Percentiles rank a stretch among this genome's conserved stretches.
phyloP scores from a whole-genome alignment of 306 rosid species.

The Cicer arietinum region DNA sequence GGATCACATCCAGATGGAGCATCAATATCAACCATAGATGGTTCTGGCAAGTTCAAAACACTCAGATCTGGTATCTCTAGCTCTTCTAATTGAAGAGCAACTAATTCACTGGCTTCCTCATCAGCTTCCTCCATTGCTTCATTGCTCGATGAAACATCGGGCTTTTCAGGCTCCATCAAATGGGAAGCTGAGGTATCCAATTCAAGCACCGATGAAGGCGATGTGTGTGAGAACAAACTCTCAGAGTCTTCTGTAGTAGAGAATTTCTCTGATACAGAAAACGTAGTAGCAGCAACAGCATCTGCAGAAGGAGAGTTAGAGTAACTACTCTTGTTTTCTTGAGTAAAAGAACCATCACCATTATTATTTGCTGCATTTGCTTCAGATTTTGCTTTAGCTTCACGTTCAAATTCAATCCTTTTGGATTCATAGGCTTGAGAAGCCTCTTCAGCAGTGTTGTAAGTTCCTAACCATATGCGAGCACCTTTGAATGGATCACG shows the following conservation, averaged over 20 bases:
- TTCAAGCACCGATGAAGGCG: constrained; percentile 72
- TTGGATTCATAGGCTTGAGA: constrained; percentile 67
- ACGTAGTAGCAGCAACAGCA: background rate
- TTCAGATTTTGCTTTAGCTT: constrained; percentile 29
- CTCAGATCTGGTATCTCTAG: constrained; percentile 63
- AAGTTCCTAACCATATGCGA: constrained; percentile 93
- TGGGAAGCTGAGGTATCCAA: constrained; percentile 57
- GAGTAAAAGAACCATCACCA: background rate
- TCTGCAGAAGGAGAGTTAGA: constrained; percentile 1
- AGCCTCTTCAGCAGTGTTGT: constrained; percentile 77
- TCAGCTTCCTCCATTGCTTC: too few species aligned
- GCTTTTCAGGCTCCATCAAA: background rate
- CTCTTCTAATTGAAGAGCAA: constrained; percentile 32
- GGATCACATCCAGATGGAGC: constrained; percentile 43
- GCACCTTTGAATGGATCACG: constrained; percentile 69
- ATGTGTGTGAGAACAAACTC: constrained; percentile 52
- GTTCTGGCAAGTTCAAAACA: constrained; percentile 35
- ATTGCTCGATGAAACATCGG: background rate
- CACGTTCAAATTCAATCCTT: constrained; percentile 52
- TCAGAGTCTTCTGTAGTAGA: constrained; percentile 49
- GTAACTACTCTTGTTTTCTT: constrained; percentile 18
- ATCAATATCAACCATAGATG: background rate
- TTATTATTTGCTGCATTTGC: background rate
- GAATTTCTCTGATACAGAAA: constrained; percentile 10
- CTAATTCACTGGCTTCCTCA: constrained; percentile 28